phyloP scores from a whole-genome alignment of 2,329 filamentous ascomycete species.

The Sporothrix humicola region DNA sequence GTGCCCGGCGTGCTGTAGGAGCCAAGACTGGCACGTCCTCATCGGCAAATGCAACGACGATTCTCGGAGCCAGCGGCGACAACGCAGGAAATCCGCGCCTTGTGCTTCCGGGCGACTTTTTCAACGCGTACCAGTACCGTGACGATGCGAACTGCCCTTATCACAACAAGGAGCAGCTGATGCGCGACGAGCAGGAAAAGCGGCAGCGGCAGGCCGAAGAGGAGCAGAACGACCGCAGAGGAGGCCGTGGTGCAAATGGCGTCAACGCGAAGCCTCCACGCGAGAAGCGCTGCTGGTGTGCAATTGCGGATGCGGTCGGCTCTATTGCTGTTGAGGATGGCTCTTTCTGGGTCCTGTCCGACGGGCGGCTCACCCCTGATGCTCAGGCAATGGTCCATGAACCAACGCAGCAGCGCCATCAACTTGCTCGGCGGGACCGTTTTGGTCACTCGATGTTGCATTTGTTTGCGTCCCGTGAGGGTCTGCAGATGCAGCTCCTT shows the following conservation, averaged over 20 bases:
- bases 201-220: slow-evolving; percentile 19
- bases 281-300: slow-evolving; percentile 45
- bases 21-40: background rate
- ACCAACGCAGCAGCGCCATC: slow-evolving; percentile 34
- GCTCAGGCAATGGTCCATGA: slow-evolving; percentile 39
- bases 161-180: slow-evolving; percentile 33
- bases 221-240: slow-evolving; percentile 14
- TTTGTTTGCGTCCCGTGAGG: slow-evolving; percentile 51
- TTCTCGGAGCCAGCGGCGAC: slow-evolving; percentile 36
- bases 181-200: slow-evolving; percentile 29
- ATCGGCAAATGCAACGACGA: slow-evolving; percentile 13
- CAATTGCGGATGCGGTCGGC: slow-evolving; percentile 40
- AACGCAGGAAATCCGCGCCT: slow-evolving; percentile 39
- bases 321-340: slow-evolving; percentile 33
- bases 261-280: slow-evolving; percentile 22
- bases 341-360: slow-evolving; percentile 42
- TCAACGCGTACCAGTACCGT: slow-evolving; percentile 45
- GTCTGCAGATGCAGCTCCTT: slow-evolving; percentile 43
- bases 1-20: background rate
- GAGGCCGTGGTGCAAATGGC: background rate
- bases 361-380: slow-evolving; percentile 42
- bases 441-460: slow-evolving; percentile 58
- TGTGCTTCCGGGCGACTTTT: slow-evolving; percentile 57
- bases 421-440: slow-evolving; percentile 46
- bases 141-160: slow-evolving; percentile 40